Percentiles rank a stretch among this genome's conserved stretches.
Evolutionary conservation across 768 basidiomycete genomes (phyloP).

Genomic region (Lanmaoa rubissima): DNA sequence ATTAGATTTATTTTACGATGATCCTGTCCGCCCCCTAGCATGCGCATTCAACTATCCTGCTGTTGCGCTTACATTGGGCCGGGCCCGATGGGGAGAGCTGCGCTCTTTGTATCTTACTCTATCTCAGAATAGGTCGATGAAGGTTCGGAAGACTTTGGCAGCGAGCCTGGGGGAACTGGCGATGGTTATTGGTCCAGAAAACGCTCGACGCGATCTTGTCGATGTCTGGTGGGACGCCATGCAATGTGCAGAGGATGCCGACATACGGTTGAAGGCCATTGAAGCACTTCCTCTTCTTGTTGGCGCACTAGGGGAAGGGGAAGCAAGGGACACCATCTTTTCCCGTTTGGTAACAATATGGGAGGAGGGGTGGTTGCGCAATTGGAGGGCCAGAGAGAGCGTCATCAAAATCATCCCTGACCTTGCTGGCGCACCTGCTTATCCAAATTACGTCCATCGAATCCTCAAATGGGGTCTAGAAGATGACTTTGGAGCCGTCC

Average conservation of each 20-base stretch:
- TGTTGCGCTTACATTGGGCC: slow-evolving; percentile 79
- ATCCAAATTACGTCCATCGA: slow-evolving; percentile 46
- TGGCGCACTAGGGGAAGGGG: slow-evolving; percentile 44
- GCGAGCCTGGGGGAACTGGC: slow-evolving; percentile 90
- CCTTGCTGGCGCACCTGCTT: slow-evolving; percentile 45
- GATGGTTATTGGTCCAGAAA: slow-evolving; percentile 72
- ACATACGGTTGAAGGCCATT: slow-evolving; percentile 68
- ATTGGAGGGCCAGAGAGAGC: slow-evolving; percentile 82
- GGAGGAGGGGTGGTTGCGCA: slow-evolving; percentile 56
- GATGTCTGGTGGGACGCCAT: slow-evolving; percentile 67
- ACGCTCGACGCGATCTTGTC: slow-evolving; percentile 66
- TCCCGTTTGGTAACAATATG: slow-evolving; percentile 50
- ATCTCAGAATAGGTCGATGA: slow-evolving; percentile 53
- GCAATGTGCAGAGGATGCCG: slow-evolving; percentile 54
- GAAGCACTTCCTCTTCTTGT: slow-evolving; percentile 64
- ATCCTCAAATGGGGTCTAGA: slow-evolving; percentile 63
- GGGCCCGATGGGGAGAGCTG: slow-evolving; percentile 69
- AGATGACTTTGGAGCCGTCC: slow-evolving; percentile 81
- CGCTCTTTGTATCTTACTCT: slow-evolving; percentile 66
- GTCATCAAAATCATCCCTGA: slow-evolving; percentile 55
- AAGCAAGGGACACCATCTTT: slow-evolving; percentile 46
- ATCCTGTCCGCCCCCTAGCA: slow-evolving; percentile 71
- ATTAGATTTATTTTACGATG: slow-evolving; percentile 51
- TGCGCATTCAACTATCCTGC: slow-evolving; percentile 93
- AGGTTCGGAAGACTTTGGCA: slow-evolving; percentile 77